Evolutionary conservation across 805 yeast genomes (phyloP).

Genomic region (Cyberlindnera americana): DNA sequence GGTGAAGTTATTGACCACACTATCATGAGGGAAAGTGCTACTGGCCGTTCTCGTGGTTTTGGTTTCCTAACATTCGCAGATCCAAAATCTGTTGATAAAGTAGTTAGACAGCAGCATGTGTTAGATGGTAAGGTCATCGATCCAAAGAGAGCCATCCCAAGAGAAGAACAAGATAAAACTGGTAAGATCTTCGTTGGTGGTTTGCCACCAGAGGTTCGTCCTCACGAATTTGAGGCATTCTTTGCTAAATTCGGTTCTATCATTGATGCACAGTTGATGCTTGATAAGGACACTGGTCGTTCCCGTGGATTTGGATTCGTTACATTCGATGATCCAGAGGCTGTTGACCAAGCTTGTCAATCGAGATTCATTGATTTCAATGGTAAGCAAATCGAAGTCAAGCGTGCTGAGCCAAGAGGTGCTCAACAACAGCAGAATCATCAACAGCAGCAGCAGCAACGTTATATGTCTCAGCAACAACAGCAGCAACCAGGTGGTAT

Average conservation of each 20-base stretch:
- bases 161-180: constrained; percentile 94
- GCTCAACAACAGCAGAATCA: constrained; percentile 47
- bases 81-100: constrained; percentile 81
- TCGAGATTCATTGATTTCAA: constrained; percentile 79
- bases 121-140: constrained; percentile 95
- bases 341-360: constrained; percentile 84
- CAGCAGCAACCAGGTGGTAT: constrained; percentile 20
- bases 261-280: constrained; percentile 94
- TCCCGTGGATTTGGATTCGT: constrained; percentile 97
- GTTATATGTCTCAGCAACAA: constrained; percentile 16
- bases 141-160: constrained; percentile 96
- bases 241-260: constrained; percentile 87
- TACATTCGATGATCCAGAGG: constrained; percentile 91
- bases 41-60: constrained; percentile 92
- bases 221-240: constrained; percentile 80
- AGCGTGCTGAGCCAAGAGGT: constrained; percentile 80
- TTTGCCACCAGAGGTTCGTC: constrained; percentile 89
- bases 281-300: constrained; percentile 94
- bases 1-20: constrained; percentile 88
- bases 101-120: constrained; percentile 79
- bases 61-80: constrained; percentile 87
- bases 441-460: constrained; percentile 29
- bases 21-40: constrained; percentile 84
- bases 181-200: constrained; percentile 98
- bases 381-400: constrained; percentile 82